Evolutionary conservation across 768 basidiomycete genomes (phyloP), one percentile per base, ranked within the genome.

Genomic region (Rhodosporidiobolus odoratus): DNA sequence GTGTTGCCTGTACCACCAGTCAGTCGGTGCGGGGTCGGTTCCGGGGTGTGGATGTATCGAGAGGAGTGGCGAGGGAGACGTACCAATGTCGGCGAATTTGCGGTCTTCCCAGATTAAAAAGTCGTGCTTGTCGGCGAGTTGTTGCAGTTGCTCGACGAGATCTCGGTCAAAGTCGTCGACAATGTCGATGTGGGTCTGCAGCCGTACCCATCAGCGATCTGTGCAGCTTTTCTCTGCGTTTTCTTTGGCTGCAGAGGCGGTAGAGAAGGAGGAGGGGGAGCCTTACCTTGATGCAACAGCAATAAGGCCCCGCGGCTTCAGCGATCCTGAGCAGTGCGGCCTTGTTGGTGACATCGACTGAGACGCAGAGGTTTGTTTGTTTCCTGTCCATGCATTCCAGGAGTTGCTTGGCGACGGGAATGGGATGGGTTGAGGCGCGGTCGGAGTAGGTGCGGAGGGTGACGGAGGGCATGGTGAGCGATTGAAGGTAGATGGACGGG

Each of bases 21-120:
- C 21, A 13, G 23, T 8, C 21, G 23, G n/a, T 10, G 21, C 21
- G n/a, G 48, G 48, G 12, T 50, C 8, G 21, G n/a, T 15, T 58
- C 69, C 53, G 66, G 15, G n/a, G 0, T n/a, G n/a, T n/a, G n/a
- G n/a, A n/a, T n/a, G 52, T 30, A 50, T 3, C 53, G 43, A 50
- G 13, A 65, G 58, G 25, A 34, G 37, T 37, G 61, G 21, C 15
- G 15, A 43, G 13, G 32, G n/a, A 21, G 41, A 75, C 85, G 76
- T 72, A 93, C 95, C 95, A 62, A 99, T 98, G 80, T 99, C 96
- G 7, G 96, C 95, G 77, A 99, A 99, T 80, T 99, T 99, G 74
- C 96, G 84, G 82, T 99, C 96, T 82, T 98, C 96, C 76, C 98
- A 99, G 76, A 97, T 93, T 62, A 95, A 80, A 81, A 98, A 99